phyloP scores from a whole-genome alignment of 83 land plant genomes.

The Picea engelmannii region DNA sequence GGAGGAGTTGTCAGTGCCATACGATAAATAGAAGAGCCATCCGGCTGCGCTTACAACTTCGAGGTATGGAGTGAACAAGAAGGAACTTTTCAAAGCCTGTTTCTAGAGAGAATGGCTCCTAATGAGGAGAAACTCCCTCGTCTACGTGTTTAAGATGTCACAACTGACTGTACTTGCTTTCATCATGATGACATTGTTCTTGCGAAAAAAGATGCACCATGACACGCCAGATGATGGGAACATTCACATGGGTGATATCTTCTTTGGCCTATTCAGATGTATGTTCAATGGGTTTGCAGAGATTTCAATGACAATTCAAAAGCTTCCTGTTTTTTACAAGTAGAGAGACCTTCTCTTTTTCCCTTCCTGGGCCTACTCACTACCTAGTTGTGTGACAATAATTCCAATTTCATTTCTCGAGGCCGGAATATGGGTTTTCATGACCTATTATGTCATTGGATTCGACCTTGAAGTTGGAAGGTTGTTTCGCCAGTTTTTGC shows the following conservation, averaged over 20 bases:
- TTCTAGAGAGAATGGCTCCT: slow-evolving; percentile 35
- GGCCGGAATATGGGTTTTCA: slow-evolving; percentile 58
- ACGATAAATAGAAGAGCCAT: no score
- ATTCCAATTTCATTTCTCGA: slow-evolving; percentile 56
- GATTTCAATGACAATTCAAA: slow-evolving; percentile 51
- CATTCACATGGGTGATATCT: slow-evolving; percentile 57
- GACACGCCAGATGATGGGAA: slow-evolving; percentile 41
- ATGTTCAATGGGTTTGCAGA: slow-evolving; percentile 81
- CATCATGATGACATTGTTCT: slow-evolving; percentile 60
- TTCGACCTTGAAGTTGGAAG: slow-evolving; percentile 59
- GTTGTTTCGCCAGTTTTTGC: slow-evolving; percentile 50
- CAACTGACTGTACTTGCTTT: slow-evolving; percentile 60
- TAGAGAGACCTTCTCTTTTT: slow-evolving; percentile 72
- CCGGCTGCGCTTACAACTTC: no score
- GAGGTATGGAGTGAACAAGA: no score
- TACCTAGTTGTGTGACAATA: slow-evolving; percentile 60
- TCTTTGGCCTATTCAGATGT: slow-evolving; percentile 37
- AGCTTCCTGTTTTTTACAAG: slow-evolving; percentile 78
- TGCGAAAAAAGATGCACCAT: slow-evolving; percentile 53
- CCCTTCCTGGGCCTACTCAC: slow-evolving; percentile 73
- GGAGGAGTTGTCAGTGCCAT: no score
- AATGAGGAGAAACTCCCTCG: slow-evolving; percentile 53
- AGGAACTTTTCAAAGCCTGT: slow-evolving; percentile 25
- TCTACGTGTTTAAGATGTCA: slow-evolving; percentile 45
- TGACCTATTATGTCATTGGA: slow-evolving; percentile 72